These are phyloP conservation scores for Paramarasmius palmivorus DNA, from an alignment of 1,284 basidiomycete species.

Conservation along the genomic window DNA sequence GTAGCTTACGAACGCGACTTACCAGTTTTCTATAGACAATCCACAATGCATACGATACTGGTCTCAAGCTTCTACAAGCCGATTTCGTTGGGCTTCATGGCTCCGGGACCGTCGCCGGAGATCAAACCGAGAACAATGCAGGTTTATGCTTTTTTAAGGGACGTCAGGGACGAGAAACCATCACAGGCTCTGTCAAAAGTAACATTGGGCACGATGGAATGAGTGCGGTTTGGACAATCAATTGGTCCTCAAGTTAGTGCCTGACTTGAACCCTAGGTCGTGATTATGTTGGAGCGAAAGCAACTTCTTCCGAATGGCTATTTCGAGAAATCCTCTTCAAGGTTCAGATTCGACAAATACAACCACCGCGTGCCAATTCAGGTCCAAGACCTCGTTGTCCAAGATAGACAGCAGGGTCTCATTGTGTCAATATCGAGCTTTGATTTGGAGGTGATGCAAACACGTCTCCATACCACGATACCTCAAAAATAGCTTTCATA, in stretches of 20 bases:
- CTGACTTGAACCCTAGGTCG: slow-evolving; percentile 11
- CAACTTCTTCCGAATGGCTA: slow-evolving; percentile 19
- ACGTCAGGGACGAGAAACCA: background rate
- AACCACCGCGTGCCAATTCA: slow-evolving; percentile 19
- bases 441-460: slow-evolving; percentile 19
- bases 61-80: background rate
- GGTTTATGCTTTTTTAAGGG: slow-evolving; percentile 2
- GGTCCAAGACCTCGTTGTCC: slow-evolving; percentile 15
- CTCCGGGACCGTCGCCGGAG: background rate
- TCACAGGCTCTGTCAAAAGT: slow-evolving; percentile 6
- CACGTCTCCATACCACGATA: background rate
- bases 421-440: slow-evolving; percentile 21
- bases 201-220: slow-evolving; percentile 6
- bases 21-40: background rate
- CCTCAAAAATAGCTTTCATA: background rate
- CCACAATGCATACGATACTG: slow-evolving; percentile 1
- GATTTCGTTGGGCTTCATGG: slow-evolving; percentile 2
- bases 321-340: slow-evolving; percentile 19
- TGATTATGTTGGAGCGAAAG: slow-evolving; percentile 20
- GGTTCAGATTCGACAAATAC: slow-evolving; percentile 20
- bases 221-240: slow-evolving; percentile 1
- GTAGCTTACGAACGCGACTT: background rate
- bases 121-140: background rate
- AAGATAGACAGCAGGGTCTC: slow-evolving; percentile 12
- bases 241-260: background rate